These are phyloP conservation scores for Psidium friedrichsthalianum DNA, from an alignment of 345 rosid genomes.

Conservation along the genomic window DNA sequence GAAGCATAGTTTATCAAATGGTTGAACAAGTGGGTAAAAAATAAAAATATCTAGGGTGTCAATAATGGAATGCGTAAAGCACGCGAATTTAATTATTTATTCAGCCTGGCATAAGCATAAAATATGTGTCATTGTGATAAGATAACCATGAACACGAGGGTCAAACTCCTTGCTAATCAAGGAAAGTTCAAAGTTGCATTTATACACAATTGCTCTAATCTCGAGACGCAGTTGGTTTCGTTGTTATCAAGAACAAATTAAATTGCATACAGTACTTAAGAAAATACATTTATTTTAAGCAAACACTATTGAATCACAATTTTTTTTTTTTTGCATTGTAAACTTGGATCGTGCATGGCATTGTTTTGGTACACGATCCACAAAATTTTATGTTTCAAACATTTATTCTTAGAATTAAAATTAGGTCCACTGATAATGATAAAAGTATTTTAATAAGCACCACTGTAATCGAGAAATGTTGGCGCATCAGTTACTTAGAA, in stretches of 20 bases:
- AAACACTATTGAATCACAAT: neutral
- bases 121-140: neutral
- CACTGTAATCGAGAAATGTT: neutral
- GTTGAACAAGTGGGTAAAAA: neutral
- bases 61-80: neutral
- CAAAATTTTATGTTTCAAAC: neutral
- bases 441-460: neutral
- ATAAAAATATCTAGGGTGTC: neutral
- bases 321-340: fast-evolving
- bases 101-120: neutral
- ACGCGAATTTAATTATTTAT: too few relatives aligned
- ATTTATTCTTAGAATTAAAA: neutral
- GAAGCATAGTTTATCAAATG: neutral
- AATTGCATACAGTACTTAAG: neutral
- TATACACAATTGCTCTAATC: neutral
- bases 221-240: neutral
- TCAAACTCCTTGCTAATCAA: neutral
- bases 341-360: neutral
- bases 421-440: neutral
- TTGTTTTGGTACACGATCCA: neutral
- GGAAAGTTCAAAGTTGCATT: neutral
- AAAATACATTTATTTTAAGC: neutral
- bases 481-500: neutral
- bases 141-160: neutral
- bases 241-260: neutral